These are phyloP conservation scores for Trichoderma sp. DNA, from an alignment of 2,329 filamentous ascomycete species.

Conservation along the genomic window DNA sequence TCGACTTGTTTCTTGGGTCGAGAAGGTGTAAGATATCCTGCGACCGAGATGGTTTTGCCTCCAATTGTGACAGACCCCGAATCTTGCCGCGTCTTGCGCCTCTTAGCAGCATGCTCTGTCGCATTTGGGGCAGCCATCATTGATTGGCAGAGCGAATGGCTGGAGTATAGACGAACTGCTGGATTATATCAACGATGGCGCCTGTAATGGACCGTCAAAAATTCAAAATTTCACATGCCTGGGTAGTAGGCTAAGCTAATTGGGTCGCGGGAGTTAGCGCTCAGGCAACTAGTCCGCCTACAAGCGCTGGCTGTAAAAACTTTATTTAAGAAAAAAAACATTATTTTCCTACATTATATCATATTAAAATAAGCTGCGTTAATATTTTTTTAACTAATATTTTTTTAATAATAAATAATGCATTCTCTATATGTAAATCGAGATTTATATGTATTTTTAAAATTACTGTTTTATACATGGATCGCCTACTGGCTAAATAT, in stretches of 20 bases:
- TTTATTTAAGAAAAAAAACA: not conserved
- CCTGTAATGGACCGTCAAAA: not conserved
- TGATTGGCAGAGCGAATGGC: not conserved
- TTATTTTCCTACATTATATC: not conserved
- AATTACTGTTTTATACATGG: not conserved
- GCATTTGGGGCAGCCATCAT: constrained; percentile 34
- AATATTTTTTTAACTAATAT: not conserved
- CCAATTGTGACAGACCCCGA: constrained; percentile 49
- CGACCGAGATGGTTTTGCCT: constrained; percentile 51
- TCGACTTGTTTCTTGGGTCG: constrained; percentile 32
- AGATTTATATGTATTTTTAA: not conserved
- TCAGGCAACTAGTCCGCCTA: not conserved
- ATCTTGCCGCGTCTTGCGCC: constrained; percentile 39
- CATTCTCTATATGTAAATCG: not conserved
- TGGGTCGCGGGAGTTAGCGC: not conserved
- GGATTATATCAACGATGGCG: not conserved
- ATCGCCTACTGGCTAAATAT: not conserved
- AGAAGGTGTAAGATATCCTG: constrained; percentile 49
- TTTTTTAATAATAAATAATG: not conserved
- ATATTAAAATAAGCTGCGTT: not conserved
- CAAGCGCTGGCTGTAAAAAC: not conserved
- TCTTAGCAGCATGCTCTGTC: constrained; percentile 39
- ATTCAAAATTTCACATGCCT: constrained; percentile 22
- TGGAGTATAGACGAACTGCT: not conserved
- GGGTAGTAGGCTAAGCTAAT: not conserved